phyloP scores from a whole-genome alignment of 345 rosid species.

The Heritiera fomes region DNA sequence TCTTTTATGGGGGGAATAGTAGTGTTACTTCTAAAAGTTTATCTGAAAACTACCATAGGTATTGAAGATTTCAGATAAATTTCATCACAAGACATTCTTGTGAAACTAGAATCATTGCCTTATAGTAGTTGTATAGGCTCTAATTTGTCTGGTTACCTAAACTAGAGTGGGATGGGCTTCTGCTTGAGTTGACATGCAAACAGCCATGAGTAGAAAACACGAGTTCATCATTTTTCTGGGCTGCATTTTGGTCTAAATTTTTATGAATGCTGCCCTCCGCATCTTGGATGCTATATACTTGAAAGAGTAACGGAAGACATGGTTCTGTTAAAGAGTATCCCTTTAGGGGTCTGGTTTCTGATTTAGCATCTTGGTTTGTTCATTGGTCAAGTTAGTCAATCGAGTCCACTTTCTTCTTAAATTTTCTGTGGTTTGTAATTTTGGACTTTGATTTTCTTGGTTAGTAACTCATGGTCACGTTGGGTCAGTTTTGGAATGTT shows the following conservation, averaged over 20 bases:
- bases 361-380: background rate
- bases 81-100: background rate
- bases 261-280: background rate
- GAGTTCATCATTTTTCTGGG: conserved; percentile 2
- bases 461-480: background rate
- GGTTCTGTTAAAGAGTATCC: conserved; percentile 6
- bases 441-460: background rate
- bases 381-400: conserved; percentile 1
- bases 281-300: background rate
- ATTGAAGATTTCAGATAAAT: background rate
- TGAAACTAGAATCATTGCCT: background rate
- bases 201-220: background rate
- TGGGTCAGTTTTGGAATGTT: conserved; percentile 1
- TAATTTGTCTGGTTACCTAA: background rate
- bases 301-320: background rate
- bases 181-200: background rate
- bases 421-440: conserved; percentile 6
- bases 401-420: background rate
- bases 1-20: background rate
- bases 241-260: background rate
- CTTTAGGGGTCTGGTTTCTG: background rate
- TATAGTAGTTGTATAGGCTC: background rate
- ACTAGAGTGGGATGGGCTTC: background rate
- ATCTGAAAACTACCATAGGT: background rate
- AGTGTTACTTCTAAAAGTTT: background rate